Conservation (phyloP, 2,329 filamentous ascomycete genomes). For the Sclerotinia glacialis region DNA sequence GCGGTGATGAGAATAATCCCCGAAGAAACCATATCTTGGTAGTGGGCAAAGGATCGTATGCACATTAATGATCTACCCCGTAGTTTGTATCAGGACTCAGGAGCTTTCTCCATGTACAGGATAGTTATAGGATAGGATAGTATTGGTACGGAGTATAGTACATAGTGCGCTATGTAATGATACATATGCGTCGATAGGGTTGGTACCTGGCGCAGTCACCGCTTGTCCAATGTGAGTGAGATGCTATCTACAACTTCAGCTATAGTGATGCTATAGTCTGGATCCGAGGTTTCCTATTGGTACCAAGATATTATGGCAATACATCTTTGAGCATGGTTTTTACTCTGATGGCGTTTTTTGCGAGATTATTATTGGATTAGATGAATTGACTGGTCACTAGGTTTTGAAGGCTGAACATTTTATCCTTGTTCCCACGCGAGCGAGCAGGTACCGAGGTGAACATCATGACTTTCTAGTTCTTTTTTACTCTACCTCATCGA, state of each 20-base stretch:
- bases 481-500: not conserved
- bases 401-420: constrained; percentile 14
- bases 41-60: not conserved
- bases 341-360: constrained; percentile 5
- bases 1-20: not conserved
- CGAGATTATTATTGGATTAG: constrained; percentile 6
- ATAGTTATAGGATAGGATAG: not conserved
- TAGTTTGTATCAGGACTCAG: not conserved
- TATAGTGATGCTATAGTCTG: constrained; percentile 3
- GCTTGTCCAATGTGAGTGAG: constrained; percentile 21
- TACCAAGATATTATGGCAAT: not conserved
- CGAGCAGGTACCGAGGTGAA: constrained; percentile 12
- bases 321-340: constrained; percentile 15
- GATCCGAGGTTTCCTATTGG: not conserved
- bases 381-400: constrained; percentile 2
- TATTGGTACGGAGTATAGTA: not conserved
- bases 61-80: not conserved
- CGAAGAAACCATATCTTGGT: not conserved
- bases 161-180: not conserved
- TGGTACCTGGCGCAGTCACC: constrained; percentile 19
- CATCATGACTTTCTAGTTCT: not conserved
- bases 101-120: not conserved
- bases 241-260: constrained; percentile 19
- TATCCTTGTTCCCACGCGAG: constrained; percentile 17
- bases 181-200: not conserved